Percentiles rank a stretch among this genome's conserved stretches.
phyloP scores from a whole-genome alignment of 2,329 filamentous ascomycete genomes.

The Aspergillus fumigatus region DNA sequence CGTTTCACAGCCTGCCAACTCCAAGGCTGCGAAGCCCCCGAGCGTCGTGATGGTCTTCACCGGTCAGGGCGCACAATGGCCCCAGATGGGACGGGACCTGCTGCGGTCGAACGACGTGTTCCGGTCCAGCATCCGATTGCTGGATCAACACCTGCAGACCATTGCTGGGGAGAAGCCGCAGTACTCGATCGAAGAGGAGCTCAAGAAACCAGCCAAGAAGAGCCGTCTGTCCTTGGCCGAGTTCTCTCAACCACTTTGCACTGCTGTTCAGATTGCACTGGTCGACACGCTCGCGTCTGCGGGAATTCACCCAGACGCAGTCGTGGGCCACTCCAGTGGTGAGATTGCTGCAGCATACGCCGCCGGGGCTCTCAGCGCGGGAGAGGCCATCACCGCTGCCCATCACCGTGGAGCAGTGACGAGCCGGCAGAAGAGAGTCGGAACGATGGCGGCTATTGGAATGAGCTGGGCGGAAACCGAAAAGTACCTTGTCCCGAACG shows the following conservation, averaged over 20 bases:
- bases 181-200: no score
- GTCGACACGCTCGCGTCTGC: conserved; percentile 7
- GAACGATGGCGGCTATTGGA: conserved; percentile 12
- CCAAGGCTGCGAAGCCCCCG: not conserved
- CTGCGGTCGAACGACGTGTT: not conserved
- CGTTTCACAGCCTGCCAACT: not conserved
- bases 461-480: not conserved
- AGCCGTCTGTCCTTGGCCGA: conserved; percentile 4
- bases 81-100: conserved; percentile 13
- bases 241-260: conserved; percentile 16
- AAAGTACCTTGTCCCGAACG: not conserved
- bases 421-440: not conserved
- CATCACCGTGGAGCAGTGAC: conserved; percentile 7
- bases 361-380: conserved; percentile 3
- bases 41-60: conserved; percentile 15
- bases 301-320: conserved; percentile 7
- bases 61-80: conserved; percentile 19
- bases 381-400: conserved; percentile 10
- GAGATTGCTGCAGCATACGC: conserved; percentile 20
- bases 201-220: not conserved
- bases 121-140: conserved; percentile 1
- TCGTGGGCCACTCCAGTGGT: conserved; percentile 18
- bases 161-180: no score
- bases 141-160: not conserved
- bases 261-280: conserved; percentile 16